phyloP scores from a whole-genome alignment of 306 rosid genomes.

The Dalbergia oliveri region DNA sequence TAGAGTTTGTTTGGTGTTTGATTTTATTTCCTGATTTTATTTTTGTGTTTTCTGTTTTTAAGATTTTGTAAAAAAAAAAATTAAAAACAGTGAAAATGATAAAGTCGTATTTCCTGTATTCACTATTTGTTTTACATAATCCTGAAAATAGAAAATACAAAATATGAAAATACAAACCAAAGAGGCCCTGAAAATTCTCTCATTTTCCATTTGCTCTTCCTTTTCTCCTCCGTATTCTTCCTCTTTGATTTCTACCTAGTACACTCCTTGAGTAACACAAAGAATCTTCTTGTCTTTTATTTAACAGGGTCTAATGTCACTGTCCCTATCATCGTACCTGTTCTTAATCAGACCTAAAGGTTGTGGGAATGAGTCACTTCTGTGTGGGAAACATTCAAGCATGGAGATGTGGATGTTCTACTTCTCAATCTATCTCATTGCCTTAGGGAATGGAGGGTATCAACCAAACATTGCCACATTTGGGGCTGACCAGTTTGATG shows the following conservation, averaged over 20 bases:
- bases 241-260: background rate
- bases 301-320: slow-evolving; percentile 71
- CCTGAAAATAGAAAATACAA: too few relatives aligned
- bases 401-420: slow-evolving; percentile 58
- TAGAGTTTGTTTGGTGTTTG: too few relatives aligned
- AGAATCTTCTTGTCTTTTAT: slow-evolving; percentile 26
- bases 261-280: background rate
- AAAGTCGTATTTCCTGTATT: too few relatives aligned
- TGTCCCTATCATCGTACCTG: slow-evolving; percentile 75
- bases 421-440: slow-evolving; percentile 68
- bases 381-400: slow-evolving; percentile 52
- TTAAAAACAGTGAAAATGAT: too few relatives aligned
- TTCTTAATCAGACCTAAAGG: slow-evolving; percentile 78
- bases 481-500: slow-evolving; percentile 77
- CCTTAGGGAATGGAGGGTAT: slow-evolving; percentile 72
- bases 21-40: too few relatives aligned
- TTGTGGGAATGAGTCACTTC: slow-evolving; percentile 68
- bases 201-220: background rate
- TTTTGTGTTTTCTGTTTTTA: too few relatives aligned
- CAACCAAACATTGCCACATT: slow-evolving; percentile 71
- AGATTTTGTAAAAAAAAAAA: too few relatives aligned
- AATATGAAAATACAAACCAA: too few relatives aligned
- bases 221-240: background rate
- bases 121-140: too few relatives aligned
- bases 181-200: background rate